phyloP scores from a whole-genome alignment of 805 yeast genomes.

The Monosporozyma unispora region DNA sequence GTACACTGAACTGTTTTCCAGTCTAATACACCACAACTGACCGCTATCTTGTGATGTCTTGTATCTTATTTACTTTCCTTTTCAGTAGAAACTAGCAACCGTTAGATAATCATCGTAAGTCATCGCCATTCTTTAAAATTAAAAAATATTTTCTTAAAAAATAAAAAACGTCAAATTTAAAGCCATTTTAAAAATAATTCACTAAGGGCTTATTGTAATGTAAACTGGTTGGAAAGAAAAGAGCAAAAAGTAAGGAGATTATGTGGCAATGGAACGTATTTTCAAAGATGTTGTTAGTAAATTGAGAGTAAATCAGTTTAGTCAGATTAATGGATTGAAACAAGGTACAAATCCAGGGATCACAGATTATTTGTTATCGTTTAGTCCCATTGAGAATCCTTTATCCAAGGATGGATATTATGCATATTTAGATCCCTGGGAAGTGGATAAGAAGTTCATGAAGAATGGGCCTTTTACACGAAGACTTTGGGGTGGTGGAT shows the following conservation, averaged over 20 bases:
- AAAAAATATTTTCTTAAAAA: not conserved
- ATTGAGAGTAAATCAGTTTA: not conserved
- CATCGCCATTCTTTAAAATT: not conserved
- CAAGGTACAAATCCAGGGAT: not conserved
- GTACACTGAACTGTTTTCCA: not conserved
- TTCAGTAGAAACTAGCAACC: not conserved
- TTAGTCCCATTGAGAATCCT: conserved; percentile 44
- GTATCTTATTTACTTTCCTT: not conserved
- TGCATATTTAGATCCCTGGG: conserved; percentile 57
- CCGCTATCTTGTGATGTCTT: not conserved
- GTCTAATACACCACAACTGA: not conserved
- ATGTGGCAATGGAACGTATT: not conserved
- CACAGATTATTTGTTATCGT: conserved; percentile 51
- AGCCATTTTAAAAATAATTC: not conserved
- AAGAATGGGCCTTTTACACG: conserved; percentile 25
- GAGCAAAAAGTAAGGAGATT: not conserved
- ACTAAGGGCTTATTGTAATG: not conserved
- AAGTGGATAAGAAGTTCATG: not conserved
- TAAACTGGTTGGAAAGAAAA: not conserved
- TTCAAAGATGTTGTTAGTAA: not conserved
- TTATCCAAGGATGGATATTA: conserved; percentile 75
- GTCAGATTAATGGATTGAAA: not conserved
- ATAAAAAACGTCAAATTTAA: not conserved
- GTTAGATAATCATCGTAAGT: not conserved
- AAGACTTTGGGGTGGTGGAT: conserved; percentile 78